Base-by-base conservation (phyloP, 1,139 yeast species). In the Sugiyamaella sp. region DNA sequence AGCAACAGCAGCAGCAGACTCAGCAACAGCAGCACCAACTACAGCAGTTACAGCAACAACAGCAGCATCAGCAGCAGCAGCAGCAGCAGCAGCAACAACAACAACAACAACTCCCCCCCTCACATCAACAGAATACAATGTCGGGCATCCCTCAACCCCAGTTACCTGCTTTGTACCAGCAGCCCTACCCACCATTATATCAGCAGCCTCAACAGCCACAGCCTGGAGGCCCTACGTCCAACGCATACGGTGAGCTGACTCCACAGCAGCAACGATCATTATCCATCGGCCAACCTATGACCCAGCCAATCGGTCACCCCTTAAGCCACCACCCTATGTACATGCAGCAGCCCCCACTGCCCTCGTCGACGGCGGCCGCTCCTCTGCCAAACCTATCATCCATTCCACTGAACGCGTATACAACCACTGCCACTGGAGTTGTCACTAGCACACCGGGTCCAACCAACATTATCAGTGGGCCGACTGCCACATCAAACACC, bases 161-260 rank as follows among this genome's bases (percentile, higher is more conserved):
- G 8, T n/a, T 41, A 12, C 50, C 45, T 10, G 47, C 37, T 40
- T 46, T 44, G 24, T 40, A 50, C 14, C 45, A 29, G 35, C 57
- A 52, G 16, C 57, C 46, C 14, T 42, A 42, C 24, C 49, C 39
- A 24, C 47, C 49, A 20, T 25, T 25, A 33, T 48, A 49, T 9
- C 55, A 52, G 45, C 53, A 54, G 24, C 43, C 41, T 20, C 55
- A 45, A 25, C 56, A 46, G 20, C 51, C 8, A 25, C 53, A 54
- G 22, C 42, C 45, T 20, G 46, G 46, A 6, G 27, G 20, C 19
- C 33, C 44, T 27, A 12, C 50, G n/a, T n/a, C n/a, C 51, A 16
- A 17, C 21, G 43, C 21, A n/a, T 29, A 29, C n/a, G 35, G 35
- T 8, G 48, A 44, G 19, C 24, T 44, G 39, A 32, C 22, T 19